Evolutionary conservation across 257 asterid species (phyloP).

Genomic region (Thymus mandschuricus): DNA sequence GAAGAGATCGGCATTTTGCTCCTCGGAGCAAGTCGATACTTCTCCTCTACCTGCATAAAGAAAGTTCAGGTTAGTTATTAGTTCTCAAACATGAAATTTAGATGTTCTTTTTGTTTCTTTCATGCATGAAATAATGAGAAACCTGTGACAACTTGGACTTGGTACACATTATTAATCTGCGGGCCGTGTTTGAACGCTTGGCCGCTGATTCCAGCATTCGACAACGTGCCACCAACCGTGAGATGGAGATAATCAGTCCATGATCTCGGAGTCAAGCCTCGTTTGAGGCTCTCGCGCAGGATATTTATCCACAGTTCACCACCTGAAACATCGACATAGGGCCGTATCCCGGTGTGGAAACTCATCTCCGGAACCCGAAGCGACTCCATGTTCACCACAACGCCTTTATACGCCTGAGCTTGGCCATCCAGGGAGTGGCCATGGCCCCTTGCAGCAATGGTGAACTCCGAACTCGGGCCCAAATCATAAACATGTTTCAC

Average conservation of each 20-base stretch:
- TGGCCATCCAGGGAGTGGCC: conserved; percentile 90
- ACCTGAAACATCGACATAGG: conserved; percentile 80
- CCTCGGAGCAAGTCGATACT: conserved; percentile 68
- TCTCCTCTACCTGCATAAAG: conserved; percentile 71
- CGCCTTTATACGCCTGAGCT: conserved; percentile 74
- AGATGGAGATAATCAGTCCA: conserved; percentile 98
- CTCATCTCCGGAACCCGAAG: conserved; percentile 51
- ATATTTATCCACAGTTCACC: conserved; percentile 90
- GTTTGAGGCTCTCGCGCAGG: conserved; percentile 73
- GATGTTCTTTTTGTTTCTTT: neutral
- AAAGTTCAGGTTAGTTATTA: conserved; percentile 9
- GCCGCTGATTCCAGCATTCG: conserved; percentile 94
- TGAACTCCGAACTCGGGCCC: conserved; percentile 53
- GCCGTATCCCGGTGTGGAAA: conserved; percentile 47
- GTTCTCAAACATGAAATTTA: neutral
- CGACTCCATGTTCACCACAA: conserved; percentile 73
- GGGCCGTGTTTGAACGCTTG: conserved; percentile 95
- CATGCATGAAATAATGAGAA: conserved; percentile 14
- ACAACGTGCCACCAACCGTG: conserved; percentile 90
- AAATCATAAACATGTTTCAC: conserved; percentile 51
- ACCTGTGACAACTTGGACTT: conserved; percentile 92
- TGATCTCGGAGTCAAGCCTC: conserved; percentile 82
- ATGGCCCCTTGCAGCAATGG: conserved; percentile 85
- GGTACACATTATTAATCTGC: conserved; percentile 87
- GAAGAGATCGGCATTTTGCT: conserved; percentile 72